Conservation (phyloP, 768 basidiomycete genomes). For the Rossbeevera mucosa region DNA sequence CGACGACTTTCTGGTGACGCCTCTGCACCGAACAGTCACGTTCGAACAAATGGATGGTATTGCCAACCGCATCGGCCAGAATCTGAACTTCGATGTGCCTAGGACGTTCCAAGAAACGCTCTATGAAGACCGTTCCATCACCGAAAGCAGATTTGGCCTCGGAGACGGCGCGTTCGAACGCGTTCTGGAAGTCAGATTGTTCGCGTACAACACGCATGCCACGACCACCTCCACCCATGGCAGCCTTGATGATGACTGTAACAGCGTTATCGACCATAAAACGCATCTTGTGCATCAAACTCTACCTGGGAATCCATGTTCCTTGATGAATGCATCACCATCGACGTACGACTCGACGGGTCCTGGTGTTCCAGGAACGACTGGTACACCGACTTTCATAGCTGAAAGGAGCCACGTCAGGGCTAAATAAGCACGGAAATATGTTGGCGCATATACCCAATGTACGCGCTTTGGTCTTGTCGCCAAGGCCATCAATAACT, state of each 20-base stretch:
- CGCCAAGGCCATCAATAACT: slow-evolving; percentile 95
- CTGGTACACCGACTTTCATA: slow-evolving; percentile 86
- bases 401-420: slow-evolving; percentile 42
- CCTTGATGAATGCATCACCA: slow-evolving; percentile 85
- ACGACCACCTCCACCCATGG: slow-evolving; percentile 97
- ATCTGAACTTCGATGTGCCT: slow-evolving; percentile 98
- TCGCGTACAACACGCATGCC: slow-evolving; percentile 99
- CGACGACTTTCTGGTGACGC: slow-evolving; percentile 98
- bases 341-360: slow-evolving; percentile 77
- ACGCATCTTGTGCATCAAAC: background rate
- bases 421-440: background rate
- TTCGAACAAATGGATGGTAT: slow-evolving; percentile 97
- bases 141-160: slow-evolving; percentile 98
- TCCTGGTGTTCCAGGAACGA: slow-evolving; percentile 98
- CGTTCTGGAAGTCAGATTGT: slow-evolving; percentile 82
- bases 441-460: slow-evolving; percentile 49
- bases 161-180: slow-evolving; percentile 88
- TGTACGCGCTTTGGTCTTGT: slow-evolving; percentile 96
- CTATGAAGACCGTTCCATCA: slow-evolving; percentile 98
- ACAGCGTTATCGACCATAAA: slow-evolving; percentile 9
- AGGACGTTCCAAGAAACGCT: slow-evolving; percentile 93
- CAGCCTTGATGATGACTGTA: slow-evolving; percentile 96
- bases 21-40: slow-evolving; percentile 99
- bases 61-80: slow-evolving; percentile 86
- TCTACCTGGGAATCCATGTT: slow-evolving; percentile 90